Evolutionary conservation across 345 rosid species (phyloP).

Genomic region (Dovyalis caffra): DNA sequence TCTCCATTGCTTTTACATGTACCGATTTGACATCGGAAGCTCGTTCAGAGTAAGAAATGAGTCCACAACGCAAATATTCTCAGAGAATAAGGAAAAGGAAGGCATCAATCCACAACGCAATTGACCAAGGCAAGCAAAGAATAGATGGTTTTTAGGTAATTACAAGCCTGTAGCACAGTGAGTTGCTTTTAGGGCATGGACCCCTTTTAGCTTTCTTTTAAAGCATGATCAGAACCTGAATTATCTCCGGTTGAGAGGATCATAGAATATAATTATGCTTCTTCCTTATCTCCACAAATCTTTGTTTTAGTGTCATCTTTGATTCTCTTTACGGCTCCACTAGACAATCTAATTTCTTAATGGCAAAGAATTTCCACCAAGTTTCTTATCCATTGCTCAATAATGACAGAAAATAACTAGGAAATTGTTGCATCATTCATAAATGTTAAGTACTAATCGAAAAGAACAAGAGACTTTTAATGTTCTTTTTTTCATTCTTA

Average conservation of each 20-base stretch:
- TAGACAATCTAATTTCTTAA: conserved; percentile 5
- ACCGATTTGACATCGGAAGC: background rate
- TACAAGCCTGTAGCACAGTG: background rate
- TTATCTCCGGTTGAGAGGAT: conserved; percentile 13
- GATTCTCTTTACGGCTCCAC: conserved; percentile 29
- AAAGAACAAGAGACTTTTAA: background rate
- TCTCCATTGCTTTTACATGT: background rate
- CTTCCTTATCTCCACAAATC: conserved; percentile 25
- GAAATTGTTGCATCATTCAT: background rate
- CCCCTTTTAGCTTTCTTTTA: conserved; percentile 24
- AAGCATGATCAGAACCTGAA: conserved; percentile 31
- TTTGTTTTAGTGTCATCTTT: conserved; percentile 16
- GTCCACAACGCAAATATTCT: background rate
- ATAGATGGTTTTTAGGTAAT: conserved; percentile 14
- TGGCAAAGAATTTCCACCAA: conserved; percentile 10
- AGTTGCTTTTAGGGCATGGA: conserved; percentile 15
- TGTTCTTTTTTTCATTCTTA: background rate
- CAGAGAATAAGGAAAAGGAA: conserved; percentile 6
- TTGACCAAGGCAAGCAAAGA: conserved; percentile 41
- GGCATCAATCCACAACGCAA: conserved; percentile 28
- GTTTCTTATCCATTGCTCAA: conserved; percentile 1
- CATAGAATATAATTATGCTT: conserved; percentile 20
- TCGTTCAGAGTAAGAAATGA: background rate
- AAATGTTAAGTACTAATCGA: background rate
- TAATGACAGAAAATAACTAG: background rate